Evolutionary conservation across 768 basidiomycete genomes (phyloP).

Genomic region (Trichaptum fuscoviolaceum): DNA sequence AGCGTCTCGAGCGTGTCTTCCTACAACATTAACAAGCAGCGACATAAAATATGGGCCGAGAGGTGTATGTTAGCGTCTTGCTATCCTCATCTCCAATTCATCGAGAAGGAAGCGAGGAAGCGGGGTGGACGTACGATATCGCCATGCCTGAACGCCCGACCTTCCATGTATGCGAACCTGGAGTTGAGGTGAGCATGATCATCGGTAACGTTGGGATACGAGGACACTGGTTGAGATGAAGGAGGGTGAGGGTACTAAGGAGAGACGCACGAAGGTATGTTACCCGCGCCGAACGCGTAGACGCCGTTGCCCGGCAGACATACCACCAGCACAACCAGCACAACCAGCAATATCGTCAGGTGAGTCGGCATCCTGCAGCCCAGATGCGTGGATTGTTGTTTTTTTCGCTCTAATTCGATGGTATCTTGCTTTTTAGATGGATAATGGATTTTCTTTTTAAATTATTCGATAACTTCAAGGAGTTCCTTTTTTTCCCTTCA

Average conservation of each 20-base stretch:
- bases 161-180: constrained; percentile 83
- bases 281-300: constrained; percentile 77
- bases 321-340: constrained; percentile 46
- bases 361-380: neutral
- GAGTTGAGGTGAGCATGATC: constrained; percentile 8
- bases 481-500: neutral
- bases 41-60: constrained; percentile 10
- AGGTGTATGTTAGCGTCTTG: constrained; percentile 16
- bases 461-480: neutral
- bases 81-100: constrained; percentile 20
- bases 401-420: neutral
- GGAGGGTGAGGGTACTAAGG: constrained; percentile 13
- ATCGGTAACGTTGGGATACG: constrained; percentile 1
- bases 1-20: constrained; percentile 66
- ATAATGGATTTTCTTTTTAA: neutral
- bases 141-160: constrained; percentile 81
- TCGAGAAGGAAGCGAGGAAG: neutral
- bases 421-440: neutral
- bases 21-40: constrained; percentile 37
- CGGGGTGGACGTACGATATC: constrained; percentile 57
- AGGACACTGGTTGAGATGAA: neutral
- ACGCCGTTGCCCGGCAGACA: constrained; percentile 55
- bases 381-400: neutral
- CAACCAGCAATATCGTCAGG: constrained; percentile 26
- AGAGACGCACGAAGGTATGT: constrained; percentile 64